A percentile compares a stretch with the other conserved stretches of the same genome.
phyloP scores from a whole-genome alignment of 2,329 filamentous ascomycete genomes.

The Alternaria alternata region DNA sequence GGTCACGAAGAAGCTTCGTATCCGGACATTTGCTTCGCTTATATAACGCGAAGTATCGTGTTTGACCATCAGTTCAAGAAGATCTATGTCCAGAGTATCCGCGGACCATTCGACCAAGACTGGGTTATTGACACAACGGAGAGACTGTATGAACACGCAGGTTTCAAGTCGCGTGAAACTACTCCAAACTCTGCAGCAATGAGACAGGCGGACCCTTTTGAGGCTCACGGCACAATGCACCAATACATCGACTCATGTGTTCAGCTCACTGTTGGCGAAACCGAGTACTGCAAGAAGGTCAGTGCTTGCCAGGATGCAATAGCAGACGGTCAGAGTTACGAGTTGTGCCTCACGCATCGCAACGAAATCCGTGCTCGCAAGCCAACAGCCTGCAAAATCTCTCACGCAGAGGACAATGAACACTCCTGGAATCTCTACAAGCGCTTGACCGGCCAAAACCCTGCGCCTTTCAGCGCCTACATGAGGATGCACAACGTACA shows the following conservation, averaged over 20 bases:
- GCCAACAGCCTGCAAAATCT: conserved; percentile 33
- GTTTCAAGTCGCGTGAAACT: conserved; percentile 39
- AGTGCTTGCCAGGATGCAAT: conserved; percentile 74
- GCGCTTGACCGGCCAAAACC: conserved; percentile 73
- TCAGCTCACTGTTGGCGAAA: conserved; percentile 19
- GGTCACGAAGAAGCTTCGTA: conserved; percentile 47
- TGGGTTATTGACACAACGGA: conserved; percentile 57
- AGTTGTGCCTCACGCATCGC: conserved; percentile 82
- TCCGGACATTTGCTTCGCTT: conserved; percentile 78
- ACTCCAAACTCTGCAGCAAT: conserved; percentile 39
- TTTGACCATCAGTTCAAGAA: conserved; percentile 72
- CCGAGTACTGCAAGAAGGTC: conserved; percentile 71
- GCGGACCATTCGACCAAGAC: conserved; percentile 48
- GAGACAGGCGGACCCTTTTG: conserved; percentile 42
- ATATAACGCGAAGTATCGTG: conserved; percentile 79
- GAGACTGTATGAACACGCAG: conserved; percentile 40
- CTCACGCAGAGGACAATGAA: conserved; percentile 44
- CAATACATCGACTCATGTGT: conserved; percentile 39
- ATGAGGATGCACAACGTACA: conserved; percentile 70
- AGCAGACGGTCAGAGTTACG: conserved; percentile 81
- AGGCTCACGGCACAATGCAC: conserved; percentile 35
- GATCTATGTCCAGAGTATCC: conserved; percentile 74
- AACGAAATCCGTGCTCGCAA: conserved; percentile 64
- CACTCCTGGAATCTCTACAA: conserved; percentile 74
- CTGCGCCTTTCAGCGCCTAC: conserved; percentile 86